Evolutionary conservation across 2,329 filamentous ascomycete species (phyloP).

Genomic region (Escovopsis sp.): DNA sequence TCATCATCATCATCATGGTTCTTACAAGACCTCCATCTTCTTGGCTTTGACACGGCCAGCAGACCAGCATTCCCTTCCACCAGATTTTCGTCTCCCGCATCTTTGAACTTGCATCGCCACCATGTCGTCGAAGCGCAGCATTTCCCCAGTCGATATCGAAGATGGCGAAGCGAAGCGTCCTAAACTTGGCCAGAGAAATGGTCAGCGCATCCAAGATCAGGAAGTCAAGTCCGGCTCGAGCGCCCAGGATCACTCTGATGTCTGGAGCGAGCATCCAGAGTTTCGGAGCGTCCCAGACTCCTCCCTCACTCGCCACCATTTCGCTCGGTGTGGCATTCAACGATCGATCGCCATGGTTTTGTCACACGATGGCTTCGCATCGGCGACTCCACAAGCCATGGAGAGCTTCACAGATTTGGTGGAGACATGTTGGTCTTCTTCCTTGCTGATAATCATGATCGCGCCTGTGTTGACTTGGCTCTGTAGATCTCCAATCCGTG

Average conservation of each 20-base stretch:
- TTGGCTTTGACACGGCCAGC: no score
- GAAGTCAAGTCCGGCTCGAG: not conserved
- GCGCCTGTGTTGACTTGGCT: constrained; percentile 7
- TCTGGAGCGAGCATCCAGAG: not conserved
- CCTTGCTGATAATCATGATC: not conserved
- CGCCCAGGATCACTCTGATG: not conserved
- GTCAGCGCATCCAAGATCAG: not conserved
- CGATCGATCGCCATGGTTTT: constrained; percentile 42
- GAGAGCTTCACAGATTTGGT: constrained; percentile 41
- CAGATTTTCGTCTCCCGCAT: not conserved
- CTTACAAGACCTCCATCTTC: no score
- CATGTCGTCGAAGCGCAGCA: constrained; percentile 24
- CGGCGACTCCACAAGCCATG: constrained; percentile 39
- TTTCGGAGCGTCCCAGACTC: constrained; percentile 8
- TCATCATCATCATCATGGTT: no score
- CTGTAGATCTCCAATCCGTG: constrained; percentile 33
- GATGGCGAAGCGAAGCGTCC: constrained; percentile 18
- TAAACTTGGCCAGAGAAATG: constrained; percentile 5
- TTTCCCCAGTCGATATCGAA: constrained; percentile 15
- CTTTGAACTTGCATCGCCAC: not conserved
- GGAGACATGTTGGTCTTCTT: constrained; percentile 37
- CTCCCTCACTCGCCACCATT: constrained; percentile 17
- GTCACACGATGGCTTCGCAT: constrained; percentile 43
- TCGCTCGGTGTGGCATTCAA: constrained; percentile 27
- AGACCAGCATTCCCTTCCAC: no score